Conservation (phyloP, 495 filamentous ascomycete genomes). For the Rostrohypoxylon terebratum region DNA sequence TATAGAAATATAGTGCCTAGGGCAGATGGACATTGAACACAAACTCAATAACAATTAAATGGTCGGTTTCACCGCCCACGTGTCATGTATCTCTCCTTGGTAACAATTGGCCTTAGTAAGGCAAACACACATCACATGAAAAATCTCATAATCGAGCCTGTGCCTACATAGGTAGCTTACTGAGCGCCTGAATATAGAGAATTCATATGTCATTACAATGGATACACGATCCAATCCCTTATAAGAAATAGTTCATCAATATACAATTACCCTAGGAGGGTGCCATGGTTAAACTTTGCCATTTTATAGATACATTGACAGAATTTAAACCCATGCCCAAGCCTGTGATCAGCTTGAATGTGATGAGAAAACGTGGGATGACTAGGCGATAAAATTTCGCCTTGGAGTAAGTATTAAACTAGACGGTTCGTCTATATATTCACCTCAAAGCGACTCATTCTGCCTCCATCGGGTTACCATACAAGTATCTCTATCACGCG, state of each 20-base stretch:
- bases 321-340: conserved; percentile 1
- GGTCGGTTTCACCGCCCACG: background rate
- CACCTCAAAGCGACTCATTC: conserved; percentile 23
- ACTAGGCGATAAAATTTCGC: conserved; percentile 34
- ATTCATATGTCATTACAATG: conserved; percentile 21
- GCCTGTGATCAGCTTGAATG: background rate
- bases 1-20: background rate
- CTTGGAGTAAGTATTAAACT: conserved; percentile 17
- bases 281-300: conserved; percentile 6
- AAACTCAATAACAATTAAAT: background rate
- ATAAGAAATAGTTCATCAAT: conserved; percentile 20
- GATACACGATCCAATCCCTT: conserved; percentile 1
- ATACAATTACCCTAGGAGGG: background rate
- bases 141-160: background rate
- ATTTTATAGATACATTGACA: background rate
- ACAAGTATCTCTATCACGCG: conserved; percentile 27
- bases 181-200: conserved; percentile 17
- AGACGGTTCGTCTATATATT: conserved; percentile 39
- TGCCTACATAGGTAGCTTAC: background rate
- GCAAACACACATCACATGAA: background rate
- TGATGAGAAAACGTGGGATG: conserved; percentile 15
- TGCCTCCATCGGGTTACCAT: conserved; percentile 32
- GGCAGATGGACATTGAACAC: background rate
- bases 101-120: background rate
- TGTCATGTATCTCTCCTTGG: background rate